Evolutionary conservation across 106 monocot species (phyloP).

Genomic region (Dendrobium chrysotoxum): DNA sequence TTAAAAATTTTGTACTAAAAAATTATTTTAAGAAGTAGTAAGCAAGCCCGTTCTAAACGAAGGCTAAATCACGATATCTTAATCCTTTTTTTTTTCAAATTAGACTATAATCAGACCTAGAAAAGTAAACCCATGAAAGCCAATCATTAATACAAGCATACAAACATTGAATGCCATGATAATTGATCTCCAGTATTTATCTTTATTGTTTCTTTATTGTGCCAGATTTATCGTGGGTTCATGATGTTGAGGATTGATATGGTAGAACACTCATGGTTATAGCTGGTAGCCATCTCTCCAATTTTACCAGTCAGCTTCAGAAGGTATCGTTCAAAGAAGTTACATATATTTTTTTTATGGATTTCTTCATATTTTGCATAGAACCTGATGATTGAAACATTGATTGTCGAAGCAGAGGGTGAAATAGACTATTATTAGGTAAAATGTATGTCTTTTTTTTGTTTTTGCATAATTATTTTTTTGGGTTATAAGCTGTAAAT

Average conservation of each 20-base stretch:
- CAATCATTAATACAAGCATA: no score
- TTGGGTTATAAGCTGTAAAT: slow-evolving; percentile 18
- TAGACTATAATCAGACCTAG: no score
- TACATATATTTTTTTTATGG: not conserved
- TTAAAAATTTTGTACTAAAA: not conserved
- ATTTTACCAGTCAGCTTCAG: not conserved
- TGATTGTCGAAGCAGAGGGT: no score
- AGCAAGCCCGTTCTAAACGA: no score
- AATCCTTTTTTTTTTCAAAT: no score
- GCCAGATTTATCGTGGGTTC: slow-evolving; percentile 37
- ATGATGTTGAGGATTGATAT: slow-evolving; percentile 29
- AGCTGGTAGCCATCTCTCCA: not conserved
- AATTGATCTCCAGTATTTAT: no score
- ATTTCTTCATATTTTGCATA: not conserved
- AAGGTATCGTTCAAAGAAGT: not conserved
- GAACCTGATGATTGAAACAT: no score
- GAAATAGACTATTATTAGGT: no score
- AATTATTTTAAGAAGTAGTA: no score
- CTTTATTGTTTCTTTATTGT: not conserved
- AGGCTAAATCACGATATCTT: no score
- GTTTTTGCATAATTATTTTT: not conserved
- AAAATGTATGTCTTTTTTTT: not conserved
- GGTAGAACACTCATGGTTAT: not conserved
- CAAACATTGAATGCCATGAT: no score
- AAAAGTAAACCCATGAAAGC: no score